Conservation (phyloP, 441 rosid genomes). For the Populus hybrid region DNA sequence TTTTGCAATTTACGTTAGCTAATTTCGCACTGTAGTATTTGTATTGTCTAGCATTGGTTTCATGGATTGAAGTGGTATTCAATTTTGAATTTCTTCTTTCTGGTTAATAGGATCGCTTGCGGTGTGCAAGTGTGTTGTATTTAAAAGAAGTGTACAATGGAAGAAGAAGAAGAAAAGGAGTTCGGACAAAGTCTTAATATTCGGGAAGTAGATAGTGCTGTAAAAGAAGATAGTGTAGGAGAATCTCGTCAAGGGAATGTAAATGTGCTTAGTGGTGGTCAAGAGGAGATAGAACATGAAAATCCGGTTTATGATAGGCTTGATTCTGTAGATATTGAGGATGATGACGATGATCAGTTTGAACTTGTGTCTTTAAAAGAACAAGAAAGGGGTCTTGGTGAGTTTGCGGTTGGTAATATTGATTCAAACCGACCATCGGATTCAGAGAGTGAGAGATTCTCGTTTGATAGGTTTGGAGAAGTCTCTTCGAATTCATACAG, state of each 20-base stretch:
- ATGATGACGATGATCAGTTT: conserved; percentile 67
- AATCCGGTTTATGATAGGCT: conserved; percentile 29
- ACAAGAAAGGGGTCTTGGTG: conserved; percentile 50
- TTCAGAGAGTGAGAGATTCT: too few relatives aligned
- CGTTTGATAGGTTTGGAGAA: too few relatives aligned
- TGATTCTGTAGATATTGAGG: conserved; percentile 31
- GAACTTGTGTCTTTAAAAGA: conserved; percentile 82
- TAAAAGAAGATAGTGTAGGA: conserved; percentile 38
- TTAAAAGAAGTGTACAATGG: conserved; percentile 44
- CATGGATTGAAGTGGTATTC: not conserved
- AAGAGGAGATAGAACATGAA: conserved; percentile 26
- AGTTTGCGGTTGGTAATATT: conserved; percentile 25
- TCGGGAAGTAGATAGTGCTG: conserved; percentile 30
- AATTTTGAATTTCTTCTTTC: conserved; percentile 2
- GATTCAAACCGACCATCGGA: conserved; percentile 43
- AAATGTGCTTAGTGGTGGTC: conserved; percentile 28
- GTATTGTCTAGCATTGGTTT: not conserved
- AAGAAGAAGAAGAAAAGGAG: conserved; percentile 70
- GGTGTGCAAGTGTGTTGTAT: conserved; percentile 34
- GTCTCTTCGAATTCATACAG: too few relatives aligned
- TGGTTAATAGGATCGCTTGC: conserved; percentile 31
- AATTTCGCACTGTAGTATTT: not conserved
- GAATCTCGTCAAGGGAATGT: conserved; percentile 34
- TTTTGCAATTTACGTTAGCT: not conserved
- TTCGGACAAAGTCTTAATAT: conserved; percentile 31